phyloP scores from a whole-genome alignment of 1,284 basidiomycete genomes.

The Rhodotorula sp. region DNA sequence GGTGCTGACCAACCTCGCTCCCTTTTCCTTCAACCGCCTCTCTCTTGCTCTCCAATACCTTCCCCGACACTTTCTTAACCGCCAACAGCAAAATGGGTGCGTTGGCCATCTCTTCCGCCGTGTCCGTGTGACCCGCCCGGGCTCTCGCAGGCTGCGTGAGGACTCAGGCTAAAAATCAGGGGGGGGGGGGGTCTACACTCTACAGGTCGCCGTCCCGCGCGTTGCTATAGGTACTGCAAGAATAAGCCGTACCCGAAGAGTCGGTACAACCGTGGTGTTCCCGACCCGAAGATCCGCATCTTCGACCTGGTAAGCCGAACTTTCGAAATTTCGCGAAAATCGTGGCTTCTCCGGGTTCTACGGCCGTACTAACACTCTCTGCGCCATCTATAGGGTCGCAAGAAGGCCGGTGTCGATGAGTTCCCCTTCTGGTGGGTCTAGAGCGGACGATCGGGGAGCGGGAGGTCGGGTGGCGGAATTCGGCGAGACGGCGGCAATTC shows the following conservation, averaged over 20 bases:
- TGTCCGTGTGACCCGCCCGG: no score
- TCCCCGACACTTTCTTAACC: neutral
- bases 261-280: conserved; percentile 77
- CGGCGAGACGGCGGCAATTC: no score
- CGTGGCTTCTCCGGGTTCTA: neutral
- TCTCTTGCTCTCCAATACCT: neutral
- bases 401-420: conserved; percentile 62
- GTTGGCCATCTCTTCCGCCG: no score
- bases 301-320: conserved; percentile 13
- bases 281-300: conserved; percentile 68
- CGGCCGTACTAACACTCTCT: conserved; percentile 56
- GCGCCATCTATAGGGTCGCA: conserved; percentile 21
- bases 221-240: conserved; percentile 70
- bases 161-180: neutral
- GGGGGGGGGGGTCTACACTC: neutral
- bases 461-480: no score
- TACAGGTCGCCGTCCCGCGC: conserved; percentile 5
- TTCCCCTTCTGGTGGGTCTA: conserved; percentile 61
- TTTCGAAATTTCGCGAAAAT: no score
- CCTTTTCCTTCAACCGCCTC: neutral
- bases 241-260: conserved; percentile 82
- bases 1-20: conserved; percentile 14
- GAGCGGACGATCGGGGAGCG: neutral
- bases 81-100: no score
- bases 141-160: neutral